Percentiles rank a stretch among this genome's conserved stretches.
Conservation (phyloP, 1,284 basidiomycete species). For the Fomitopsis schrenkii region DNA sequence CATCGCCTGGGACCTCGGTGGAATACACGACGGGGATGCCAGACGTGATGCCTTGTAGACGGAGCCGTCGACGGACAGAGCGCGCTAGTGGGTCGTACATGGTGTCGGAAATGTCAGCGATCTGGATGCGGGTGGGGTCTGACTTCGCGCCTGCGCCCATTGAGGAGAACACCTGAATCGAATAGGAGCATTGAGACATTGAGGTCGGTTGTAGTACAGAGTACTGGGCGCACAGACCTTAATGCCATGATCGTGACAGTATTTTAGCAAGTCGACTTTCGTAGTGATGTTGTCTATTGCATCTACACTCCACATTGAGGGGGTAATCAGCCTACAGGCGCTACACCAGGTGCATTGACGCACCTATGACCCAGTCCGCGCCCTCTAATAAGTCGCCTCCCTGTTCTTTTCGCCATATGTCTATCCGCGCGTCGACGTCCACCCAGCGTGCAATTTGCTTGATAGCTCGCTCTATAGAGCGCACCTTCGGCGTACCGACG, state of each 20-base stretch:
- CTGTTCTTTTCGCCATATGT: conserved; percentile 80
- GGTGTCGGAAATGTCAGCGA: conserved; percentile 91
- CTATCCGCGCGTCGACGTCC: conserved; percentile 78
- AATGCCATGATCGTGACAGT: conserved; percentile 74
- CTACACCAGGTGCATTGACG: conserved; percentile 17
- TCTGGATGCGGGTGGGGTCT: conserved; percentile 94
- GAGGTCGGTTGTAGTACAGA: background rate
- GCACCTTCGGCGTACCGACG: conserved; percentile 95
- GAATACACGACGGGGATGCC: conserved; percentile 96
- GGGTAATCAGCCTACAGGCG: background rate
- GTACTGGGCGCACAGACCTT: conserved; percentile 44
- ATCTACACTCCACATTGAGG: conserved; percentile 40
- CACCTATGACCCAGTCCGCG: conserved; percentile 88
- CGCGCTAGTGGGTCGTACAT: conserved; percentile 95
- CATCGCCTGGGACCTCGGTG: conserved; percentile 87
- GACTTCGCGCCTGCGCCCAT: conserved; percentile 98
- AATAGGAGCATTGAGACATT: background rate
- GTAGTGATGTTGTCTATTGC: conserved; percentile 97
- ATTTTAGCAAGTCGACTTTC: conserved; percentile 85
- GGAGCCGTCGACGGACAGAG: conserved; percentile 79
- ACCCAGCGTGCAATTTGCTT: conserved; percentile 68
- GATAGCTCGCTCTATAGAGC: conserved; percentile 72
- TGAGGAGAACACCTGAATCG: conserved; percentile 79
- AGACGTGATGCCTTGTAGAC: conserved; percentile 61
- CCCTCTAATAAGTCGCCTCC: conserved; percentile 71